Base-by-base conservation (phyloP, 192 early-diverging fungal genomes). In the Coemansia sp. region DNA sequence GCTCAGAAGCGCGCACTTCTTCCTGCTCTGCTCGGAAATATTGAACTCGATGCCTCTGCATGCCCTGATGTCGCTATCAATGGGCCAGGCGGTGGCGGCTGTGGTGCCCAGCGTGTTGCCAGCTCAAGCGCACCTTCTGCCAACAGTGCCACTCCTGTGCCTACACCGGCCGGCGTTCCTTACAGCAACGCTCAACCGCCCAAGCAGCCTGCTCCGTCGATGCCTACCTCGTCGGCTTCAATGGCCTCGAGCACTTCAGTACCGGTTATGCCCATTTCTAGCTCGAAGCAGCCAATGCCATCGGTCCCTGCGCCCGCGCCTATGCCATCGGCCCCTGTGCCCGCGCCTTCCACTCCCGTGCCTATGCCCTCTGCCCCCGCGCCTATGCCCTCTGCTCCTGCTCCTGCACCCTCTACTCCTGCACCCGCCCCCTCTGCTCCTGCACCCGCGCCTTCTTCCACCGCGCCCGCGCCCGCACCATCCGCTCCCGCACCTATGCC, bases 11-110 rank as follows among this genome's bases (percentile, higher is more conserved):
- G 76, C 14, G 77, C 77, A 1, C 56, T 80, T 48, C 25, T 80
- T 31, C 77, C 77, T 0, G 72, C 72, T 20, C 66, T 80, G 51
- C 72, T 80, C n/a, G 77, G 77, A 25, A 80, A 80, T 50, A 22
- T 80, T 36, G 63, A 74, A 6, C 61, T 80, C 34, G 56, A 20
- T 17, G 67, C 63, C 11, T 68, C 77, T 7, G 77, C 77, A 20
- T 80, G 77, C 69, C 77, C 77, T 1, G 77, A 80, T 33, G 57
- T 70, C 48, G 69, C 38, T 2, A 45, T 80, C 45, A 70, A 70
- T 38, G 72, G 72, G 5, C 60, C 63, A 5, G 72, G 72, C n/a
- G 61, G 62, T 12, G 62, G 54, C 14, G 30, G 32, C 29, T 72
- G 68, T 5, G 66, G 77, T 31, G 61, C 30, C 7, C 64, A 67